Evolutionary conservation across 2,329 filamentous ascomycete genomes (phyloP), one percentile per base, ranked within the genome.

Genomic region (Paradendryphiella salina): DNA sequence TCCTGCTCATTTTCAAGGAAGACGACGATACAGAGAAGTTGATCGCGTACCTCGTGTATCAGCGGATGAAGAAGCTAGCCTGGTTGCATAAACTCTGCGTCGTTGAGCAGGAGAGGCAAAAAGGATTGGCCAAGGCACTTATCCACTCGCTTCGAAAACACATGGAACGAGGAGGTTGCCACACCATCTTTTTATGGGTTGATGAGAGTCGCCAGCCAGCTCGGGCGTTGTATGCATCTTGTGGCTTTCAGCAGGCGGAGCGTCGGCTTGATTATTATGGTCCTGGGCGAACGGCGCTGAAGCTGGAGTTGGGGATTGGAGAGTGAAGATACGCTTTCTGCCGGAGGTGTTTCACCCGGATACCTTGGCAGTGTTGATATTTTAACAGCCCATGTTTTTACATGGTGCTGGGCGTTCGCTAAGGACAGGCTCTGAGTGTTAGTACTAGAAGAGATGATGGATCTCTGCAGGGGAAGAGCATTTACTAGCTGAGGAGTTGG

Each of bases 21-120:
- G 53, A 43, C 17, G 54, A 43, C 20, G 54, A 56, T 6, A 20
- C 44, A 17, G 45, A 51, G 13, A 63, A 61, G 37, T 49, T 79
- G 21, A 66, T 75, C 45, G 79, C 75, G 32, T 82, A 82, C 28
- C 63, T 65, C 5, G 63, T 65, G 45, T 61, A 61, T 46, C 63
- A 65, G 32, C 56, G 61, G 17, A 55, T 61, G 43, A 65, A 65
- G 29, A 53, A 60, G 39, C 56, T 73, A 20, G 76, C 76, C 14
- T 73, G 79, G 46, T 70, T 82, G 35, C 79, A 82, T 61, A 82
- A 82, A 57, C 70, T 82, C 31, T 81, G 79, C 55, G 77, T 81
- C 11, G 65, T 75, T 21, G 75, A 77, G 60, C 57, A 68, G 34
- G 72, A 77, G 64, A 76, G 79, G 58, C 69, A 73, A 21, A 73